Evolutionary conservation across 2,329 filamentous ascomycete species (phyloP).

Genomic region (Neofusicoccum sp.): DNA sequence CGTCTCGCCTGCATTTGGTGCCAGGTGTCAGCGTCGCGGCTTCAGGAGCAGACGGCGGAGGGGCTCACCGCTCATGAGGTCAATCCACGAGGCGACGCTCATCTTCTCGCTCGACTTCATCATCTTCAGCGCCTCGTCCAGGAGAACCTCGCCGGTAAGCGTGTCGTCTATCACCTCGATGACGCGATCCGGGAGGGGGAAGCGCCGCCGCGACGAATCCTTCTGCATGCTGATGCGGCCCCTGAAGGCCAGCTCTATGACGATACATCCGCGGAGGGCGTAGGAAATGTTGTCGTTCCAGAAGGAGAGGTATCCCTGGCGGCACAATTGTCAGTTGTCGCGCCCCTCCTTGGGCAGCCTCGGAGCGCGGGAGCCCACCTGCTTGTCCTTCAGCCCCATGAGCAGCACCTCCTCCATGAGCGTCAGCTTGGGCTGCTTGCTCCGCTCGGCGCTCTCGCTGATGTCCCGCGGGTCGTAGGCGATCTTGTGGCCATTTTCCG

Average conservation of each 20-base stretch:
- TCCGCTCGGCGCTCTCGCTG: conserved; percentile 91
- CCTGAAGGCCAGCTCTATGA: conserved; percentile 93
- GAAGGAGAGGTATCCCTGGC: conserved; percentile 92
- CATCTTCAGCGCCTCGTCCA: conserved; percentile 98
- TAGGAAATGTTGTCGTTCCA: conserved; percentile 99
- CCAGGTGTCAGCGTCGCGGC: conserved; percentile 24
- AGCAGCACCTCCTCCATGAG: conserved; percentile 98
- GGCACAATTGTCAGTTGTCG: conserved; percentile 19
- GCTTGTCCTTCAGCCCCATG: conserved; percentile 96
- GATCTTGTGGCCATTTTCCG: conserved; percentile 98
- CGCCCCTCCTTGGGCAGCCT: conserved; percentile 9
- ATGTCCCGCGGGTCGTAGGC: conserved; percentile 97
- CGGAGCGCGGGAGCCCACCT: conserved; percentile 58
- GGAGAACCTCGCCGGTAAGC: conserved; percentile 90
- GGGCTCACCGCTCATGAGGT: conserved; percentile 88
- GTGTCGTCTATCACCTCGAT: conserved; percentile 98
- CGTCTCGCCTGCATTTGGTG: conserved; percentile 71
- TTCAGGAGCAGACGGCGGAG: not conserved
- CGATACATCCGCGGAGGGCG: conserved; percentile 93
- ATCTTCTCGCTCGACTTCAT: conserved; percentile 99
- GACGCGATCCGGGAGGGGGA: conserved; percentile 85
- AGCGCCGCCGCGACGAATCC: conserved; percentile 85
- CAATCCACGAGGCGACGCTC: conserved; percentile 99
- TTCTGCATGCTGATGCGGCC: conserved; percentile 98
- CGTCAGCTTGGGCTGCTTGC: conserved; percentile 96